Percentiles rank a stretch among this genome's conserved stretches.
phyloP scores from a whole-genome alignment of 495 filamentous ascomycete species.

The Durotheca rogersii region DNA sequence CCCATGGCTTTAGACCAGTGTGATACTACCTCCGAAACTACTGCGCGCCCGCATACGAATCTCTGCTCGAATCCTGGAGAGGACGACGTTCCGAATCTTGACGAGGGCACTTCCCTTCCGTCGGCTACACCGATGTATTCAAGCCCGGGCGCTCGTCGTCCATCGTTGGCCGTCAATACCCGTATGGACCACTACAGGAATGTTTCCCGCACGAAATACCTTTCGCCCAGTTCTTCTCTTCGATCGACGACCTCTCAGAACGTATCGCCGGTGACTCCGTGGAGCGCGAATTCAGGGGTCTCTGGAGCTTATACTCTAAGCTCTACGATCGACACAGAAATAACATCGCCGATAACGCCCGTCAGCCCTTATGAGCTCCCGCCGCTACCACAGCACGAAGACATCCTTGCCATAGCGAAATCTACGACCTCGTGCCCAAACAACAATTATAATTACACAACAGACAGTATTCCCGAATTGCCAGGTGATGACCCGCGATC shows the following conservation, averaged over 20 bases:
- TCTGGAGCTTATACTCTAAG: constrained; percentile 26
- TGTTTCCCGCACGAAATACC: constrained; percentile 19
- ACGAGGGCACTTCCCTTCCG: constrained; percentile 12
- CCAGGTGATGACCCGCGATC: constrained; percentile 32
- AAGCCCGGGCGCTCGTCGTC: constrained; percentile 17
- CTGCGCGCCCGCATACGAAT: constrained; percentile 3
- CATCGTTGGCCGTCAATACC: constrained; percentile 34
- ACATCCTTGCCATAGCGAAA: constrained; percentile 6
- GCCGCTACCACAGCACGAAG: constrained; percentile 10
- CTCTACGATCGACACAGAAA: constrained; percentile 21
- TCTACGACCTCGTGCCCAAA: constrained; percentile 11
- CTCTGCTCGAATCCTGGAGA: constrained; percentile 4
- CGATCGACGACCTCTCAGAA: constrained; percentile 26
- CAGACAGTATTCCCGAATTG: constrained; percentile 40
- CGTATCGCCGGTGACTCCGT: constrained; percentile 34
- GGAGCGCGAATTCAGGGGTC: constrained; percentile 24
- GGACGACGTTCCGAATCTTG: background rate
- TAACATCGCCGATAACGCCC: constrained; percentile 36
- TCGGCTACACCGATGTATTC: constrained; percentile 5
- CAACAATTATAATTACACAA: constrained; percentile 24
- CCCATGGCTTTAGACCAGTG: constrained; percentile 6
- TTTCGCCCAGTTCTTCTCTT: constrained; percentile 33
- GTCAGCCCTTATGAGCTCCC: constrained; percentile 13
- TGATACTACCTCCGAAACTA: background rate
- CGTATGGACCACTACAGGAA: constrained; percentile 31